Conservation (phyloP, 2,329 filamentous ascomycete species). For the Apiospora saccharicola region DNA sequence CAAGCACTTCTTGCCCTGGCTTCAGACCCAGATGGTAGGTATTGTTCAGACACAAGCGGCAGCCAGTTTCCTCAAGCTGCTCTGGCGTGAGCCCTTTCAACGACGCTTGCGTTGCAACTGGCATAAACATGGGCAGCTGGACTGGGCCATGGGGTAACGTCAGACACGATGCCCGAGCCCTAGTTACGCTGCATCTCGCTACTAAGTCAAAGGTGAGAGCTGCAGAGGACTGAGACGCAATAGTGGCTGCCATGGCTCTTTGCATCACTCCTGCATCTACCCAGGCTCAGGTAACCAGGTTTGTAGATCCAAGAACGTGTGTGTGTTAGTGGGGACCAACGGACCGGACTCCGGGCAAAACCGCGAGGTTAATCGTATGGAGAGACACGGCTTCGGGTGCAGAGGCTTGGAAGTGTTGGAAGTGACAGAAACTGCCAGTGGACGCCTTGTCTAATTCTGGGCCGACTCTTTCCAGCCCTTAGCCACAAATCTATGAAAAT, state of each 20-base stretch:
- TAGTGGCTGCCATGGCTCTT: constrained; percentile 55
- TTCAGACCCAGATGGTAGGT: constrained; percentile 97
- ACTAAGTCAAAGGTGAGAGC: constrained; percentile 82
- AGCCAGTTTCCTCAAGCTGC: constrained; percentile 88
- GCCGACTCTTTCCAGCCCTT: background rate
- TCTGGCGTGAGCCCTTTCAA: constrained; percentile 93
- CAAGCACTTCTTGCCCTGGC: constrained; percentile 88
- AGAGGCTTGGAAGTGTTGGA: background rate
- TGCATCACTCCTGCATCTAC: constrained; percentile 27
- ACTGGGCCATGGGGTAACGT: constrained; percentile 92
- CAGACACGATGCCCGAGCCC: constrained; percentile 87
- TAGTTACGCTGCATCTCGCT: constrained; percentile 86
- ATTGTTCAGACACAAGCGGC: constrained; percentile 93
- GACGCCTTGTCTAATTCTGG: constrained; percentile 3
- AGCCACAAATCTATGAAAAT: background rate
- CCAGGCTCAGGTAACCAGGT: constrained; percentile 2
- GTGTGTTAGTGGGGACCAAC: background rate
- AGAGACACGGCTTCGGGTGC: background rate
- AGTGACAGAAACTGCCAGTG: background rate
- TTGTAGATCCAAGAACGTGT: background rate
- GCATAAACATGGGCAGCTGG: constrained; percentile 95
- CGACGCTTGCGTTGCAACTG: constrained; percentile 94
- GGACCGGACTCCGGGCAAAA: background rate
- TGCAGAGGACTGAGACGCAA: constrained; percentile 59
- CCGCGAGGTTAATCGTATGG: constrained; percentile 1